Evolutionary conservation across 75 land plant species (phyloP).

Genomic region (Sequoia sempervirens): DNA sequence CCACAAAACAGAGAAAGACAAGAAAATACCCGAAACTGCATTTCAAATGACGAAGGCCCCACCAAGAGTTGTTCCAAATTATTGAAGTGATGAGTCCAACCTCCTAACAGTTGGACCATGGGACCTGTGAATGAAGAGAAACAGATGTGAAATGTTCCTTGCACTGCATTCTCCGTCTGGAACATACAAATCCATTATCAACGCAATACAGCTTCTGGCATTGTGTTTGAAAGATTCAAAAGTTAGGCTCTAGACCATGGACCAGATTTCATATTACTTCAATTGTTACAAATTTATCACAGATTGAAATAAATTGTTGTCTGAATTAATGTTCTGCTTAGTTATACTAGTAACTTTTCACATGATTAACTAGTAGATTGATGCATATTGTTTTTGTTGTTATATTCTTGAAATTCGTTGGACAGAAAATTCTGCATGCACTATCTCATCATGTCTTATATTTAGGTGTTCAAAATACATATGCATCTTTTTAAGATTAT

Average conservation of each 20-base stretch:
- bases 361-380: background rate
- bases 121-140: background rate
- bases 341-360: background rate
- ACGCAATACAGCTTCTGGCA: background rate
- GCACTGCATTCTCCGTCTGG: background rate
- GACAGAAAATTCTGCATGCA: background rate
- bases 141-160: background rate
- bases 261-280: background rate
- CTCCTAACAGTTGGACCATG: background rate
- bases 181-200: background rate
- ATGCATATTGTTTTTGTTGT: background rate
- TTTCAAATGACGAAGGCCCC: background rate
- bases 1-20: background rate
- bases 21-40: background rate
- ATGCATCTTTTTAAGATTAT: background rate
- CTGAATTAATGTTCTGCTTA: background rate
- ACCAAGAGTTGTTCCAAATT: background rate
- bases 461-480: background rate
- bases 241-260: background rate
- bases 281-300: background rate
- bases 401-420: background rate
- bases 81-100: background rate
- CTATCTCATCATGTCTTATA: background rate
- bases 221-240: background rate
- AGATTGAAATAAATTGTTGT: background rate